Evolutionary conservation across 345 rosid genomes (phyloP).

Genomic region (Dipteronia dyeriana): DNA sequence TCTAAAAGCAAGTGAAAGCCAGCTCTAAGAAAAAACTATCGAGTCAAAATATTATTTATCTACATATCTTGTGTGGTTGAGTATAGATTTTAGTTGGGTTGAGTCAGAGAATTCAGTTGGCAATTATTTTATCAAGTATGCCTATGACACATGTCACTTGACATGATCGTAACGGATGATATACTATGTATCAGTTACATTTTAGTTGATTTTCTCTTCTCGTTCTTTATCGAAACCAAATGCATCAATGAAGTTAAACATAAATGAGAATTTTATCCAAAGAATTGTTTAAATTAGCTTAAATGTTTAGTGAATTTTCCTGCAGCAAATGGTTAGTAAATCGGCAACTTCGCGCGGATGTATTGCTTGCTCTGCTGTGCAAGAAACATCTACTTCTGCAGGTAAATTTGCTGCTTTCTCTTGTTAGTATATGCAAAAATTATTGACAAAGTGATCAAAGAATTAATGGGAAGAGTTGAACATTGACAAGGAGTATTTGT

Average conservation of each 20-base stretch:
- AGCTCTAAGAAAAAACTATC: not conserved
- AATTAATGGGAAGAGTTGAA: not conserved
- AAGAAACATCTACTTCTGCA: conserved; percentile 75
- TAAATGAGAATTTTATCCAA: not conserved
- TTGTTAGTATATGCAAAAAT: too few relatives aligned
- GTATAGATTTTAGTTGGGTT: not conserved
- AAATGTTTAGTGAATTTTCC: not conserved
- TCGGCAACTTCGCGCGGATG: conserved; percentile 32
- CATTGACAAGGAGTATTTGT: not conserved
- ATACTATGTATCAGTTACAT: too few relatives aligned
- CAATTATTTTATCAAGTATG: not conserved
- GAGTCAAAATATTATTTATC: too few relatives aligned
- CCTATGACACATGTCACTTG: too few relatives aligned
- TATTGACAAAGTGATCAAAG: not conserved
- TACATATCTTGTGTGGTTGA: not conserved
- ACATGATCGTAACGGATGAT: too few relatives aligned
- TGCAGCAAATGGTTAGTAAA: conserved; percentile 47
- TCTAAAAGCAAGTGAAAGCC: not conserved
- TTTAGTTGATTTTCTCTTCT: not conserved
- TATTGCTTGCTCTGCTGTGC: conserved; percentile 60
- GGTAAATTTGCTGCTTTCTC: conserved; percentile 28
- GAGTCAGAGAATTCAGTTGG: not conserved
- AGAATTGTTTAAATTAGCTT: not conserved
- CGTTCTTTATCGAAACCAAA: not conserved
- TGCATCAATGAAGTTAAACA: not conserved